A percentile compares a stretch with the other conserved stretches of the same genome.
phyloP scores from a whole-genome alignment of 768 basidiomycete genomes.

The Xerocomellus chrysenteron region DNA sequence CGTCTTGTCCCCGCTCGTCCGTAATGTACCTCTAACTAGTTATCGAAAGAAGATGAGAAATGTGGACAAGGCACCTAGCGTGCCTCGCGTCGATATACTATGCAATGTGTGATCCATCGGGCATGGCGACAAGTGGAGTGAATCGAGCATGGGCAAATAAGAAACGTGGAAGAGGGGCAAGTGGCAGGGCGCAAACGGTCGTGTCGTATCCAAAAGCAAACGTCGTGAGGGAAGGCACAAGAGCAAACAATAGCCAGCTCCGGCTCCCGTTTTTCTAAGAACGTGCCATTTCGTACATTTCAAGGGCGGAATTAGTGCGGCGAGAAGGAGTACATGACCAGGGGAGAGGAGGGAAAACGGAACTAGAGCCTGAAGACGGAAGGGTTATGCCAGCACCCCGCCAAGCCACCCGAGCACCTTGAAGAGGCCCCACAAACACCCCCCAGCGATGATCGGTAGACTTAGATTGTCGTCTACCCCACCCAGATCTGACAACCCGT shows the following conservation, averaged over 20 bases:
- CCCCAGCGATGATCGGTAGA: constrained; percentile 84
- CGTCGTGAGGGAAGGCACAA: too few species aligned
- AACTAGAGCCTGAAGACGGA: not conserved
- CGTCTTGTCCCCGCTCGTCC: not conserved
- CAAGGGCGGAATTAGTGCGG: not conserved
- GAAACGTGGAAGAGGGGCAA: not conserved
- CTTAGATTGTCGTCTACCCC: constrained; percentile 88
- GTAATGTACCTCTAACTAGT: constrained; percentile 9
- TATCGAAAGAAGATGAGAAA: not conserved
- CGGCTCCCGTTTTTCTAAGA: not conserved
- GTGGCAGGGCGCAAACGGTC: not conserved
- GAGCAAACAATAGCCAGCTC: not conserved
- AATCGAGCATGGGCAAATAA: not conserved
- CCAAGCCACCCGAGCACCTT: constrained; percentile 40
- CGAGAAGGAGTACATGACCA: not conserved
- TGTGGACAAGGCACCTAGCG: not conserved
- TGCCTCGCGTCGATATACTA: not conserved
- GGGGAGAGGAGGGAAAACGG: not conserved
- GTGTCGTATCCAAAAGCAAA: not conserved
- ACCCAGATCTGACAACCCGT: constrained; percentile 64
- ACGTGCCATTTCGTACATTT: not conserved
- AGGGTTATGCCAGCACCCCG: constrained; percentile 13
- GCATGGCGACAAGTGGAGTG: not conserved
- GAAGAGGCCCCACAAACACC: constrained; percentile 58
- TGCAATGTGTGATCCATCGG: not conserved